Evolutionary conservation across 768 basidiomycete species (phyloP), one percentile per base, ranked within the genome.

Genomic region (Boletales sp.): DNA sequence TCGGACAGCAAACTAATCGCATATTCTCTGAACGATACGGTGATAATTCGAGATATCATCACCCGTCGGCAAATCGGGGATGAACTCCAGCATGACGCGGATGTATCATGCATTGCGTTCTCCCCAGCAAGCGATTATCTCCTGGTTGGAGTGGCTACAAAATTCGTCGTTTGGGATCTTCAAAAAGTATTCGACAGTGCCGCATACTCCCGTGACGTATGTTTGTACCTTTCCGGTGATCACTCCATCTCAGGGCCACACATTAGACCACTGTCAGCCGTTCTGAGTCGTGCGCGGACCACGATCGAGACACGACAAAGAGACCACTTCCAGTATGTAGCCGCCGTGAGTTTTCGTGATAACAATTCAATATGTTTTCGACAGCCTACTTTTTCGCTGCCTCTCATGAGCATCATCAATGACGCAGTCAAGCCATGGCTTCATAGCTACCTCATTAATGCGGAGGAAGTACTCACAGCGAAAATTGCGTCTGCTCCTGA

Each of bases 391-490:
- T 57, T 30, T 25, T 39, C 36, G 11, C 18, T 58, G n/a, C 57
- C 57, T 1, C 49, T 58, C 12, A 48, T 58, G 57, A 54, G 39
- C n/a, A 58, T 58, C 17, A 55, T 8, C 32, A 58, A 58, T 10
- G 44, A 2, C 10, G 57, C 56, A 28, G 53, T 58, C 38, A 58
- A 58, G 36, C 39, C 49, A 7, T 58, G 57, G 57, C 57, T 58
- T n/a, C 53, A 58, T 30, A 28, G 49, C 19, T 54, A 46, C 39
- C 28, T 58, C 17, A 47, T 49, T 6, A 6, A 12, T 3, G 57
- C 37, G 1, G 57, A 58, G 19, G 21, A 50, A n/a, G 53, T 49
- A 1, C 21, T 58, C 18, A 46, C 57, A 2, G 41, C 18, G 9
- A 53, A 58, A 36, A 58, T 58, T 28, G 17, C 21, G 9, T 38